Evolutionary conservation across 352 stramenopile genomes (phyloP), one percentile per base, ranked within the genome.

Genomic region (Sclerospora graminicola): DNA sequence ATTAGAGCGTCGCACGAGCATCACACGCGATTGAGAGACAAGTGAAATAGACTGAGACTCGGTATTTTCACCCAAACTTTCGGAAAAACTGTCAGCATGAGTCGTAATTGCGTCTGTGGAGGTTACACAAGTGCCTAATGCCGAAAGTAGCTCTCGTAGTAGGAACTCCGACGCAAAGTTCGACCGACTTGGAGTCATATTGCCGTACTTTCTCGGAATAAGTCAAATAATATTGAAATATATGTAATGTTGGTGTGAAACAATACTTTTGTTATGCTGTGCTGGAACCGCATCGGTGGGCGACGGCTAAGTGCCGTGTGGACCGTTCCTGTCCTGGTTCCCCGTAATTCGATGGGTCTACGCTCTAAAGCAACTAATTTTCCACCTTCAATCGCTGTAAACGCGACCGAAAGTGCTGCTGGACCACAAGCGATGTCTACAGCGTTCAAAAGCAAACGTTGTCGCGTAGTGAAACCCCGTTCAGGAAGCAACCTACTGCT

Each of bases 1-100:
- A 34, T 72, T 62, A 24, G 65, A 80, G 36, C 43, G 43, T 2
- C 68, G 59, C 11, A 82, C 71, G 26, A 80, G 62, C 51, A 87
- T 62, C 16, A 84, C 55, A 21, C 62, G 75, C 31, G 48, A 53
- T 15, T 62, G 51, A 11, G n/a, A n/a, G 6, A n/a, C 30, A 4
- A 28, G 15, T 4, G 39, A 16, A 13, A 36, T 36, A 8, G 43
- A 15, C 39, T 78, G 57, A 18, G 74, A 77, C 56, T 83, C 71
- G 40, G 60, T 84, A 10, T 82, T 65, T 41, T 87, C 69, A 33
- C 66, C 81, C 26, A 56, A 27, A 28, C 62, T 57, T 38, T 63
- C 48, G 11, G 51, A 65, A 14, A 68, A 68, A 47, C 52, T 69
- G 41, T 76, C 60, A 13, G 43, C 13, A 27, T 35, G 9, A 0